Conservation (phyloP, 1,284 basidiomycete species). For the Malassezia nana region DNA sequence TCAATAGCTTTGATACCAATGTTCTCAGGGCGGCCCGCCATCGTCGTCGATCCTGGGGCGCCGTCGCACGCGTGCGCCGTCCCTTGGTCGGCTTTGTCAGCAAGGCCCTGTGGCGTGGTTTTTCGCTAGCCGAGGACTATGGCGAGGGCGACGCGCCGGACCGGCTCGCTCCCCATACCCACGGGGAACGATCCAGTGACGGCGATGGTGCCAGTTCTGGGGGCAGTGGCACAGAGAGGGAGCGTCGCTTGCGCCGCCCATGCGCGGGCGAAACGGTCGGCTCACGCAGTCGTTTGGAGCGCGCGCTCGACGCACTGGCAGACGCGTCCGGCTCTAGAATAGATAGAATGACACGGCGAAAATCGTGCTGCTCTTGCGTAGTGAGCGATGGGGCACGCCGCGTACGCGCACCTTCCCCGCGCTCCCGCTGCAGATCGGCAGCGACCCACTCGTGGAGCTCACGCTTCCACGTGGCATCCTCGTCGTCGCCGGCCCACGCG, state of each 20-base stretch:
- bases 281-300: background rate
- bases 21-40: conserved; percentile 63
- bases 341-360: conserved; percentile 20
- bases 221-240: background rate
- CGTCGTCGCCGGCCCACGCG: background rate
- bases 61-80: background rate
- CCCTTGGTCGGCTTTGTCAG: background rate
- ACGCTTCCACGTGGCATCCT: conserved; percentile 1
- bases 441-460: conserved; percentile 6
- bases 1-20: conserved; percentile 86
- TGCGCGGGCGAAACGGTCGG: background rate
- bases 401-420: background rate
- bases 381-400: conserved; percentile 3
- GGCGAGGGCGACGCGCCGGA: background rate
- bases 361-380: conserved; percentile 23
- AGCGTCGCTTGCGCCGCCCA: conserved; percentile 1
- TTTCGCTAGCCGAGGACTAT: background rate
- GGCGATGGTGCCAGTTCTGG: background rate
- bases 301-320: background rate
- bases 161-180: background rate
- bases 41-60: conserved; percentile 9
- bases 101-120: background rate
- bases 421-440: background rate
- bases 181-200: background rate
- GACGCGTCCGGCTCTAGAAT: conserved; percentile 13